Conservation (phyloP, 176 grass and related monocot species). For the Ensete glaucum region DNA sequence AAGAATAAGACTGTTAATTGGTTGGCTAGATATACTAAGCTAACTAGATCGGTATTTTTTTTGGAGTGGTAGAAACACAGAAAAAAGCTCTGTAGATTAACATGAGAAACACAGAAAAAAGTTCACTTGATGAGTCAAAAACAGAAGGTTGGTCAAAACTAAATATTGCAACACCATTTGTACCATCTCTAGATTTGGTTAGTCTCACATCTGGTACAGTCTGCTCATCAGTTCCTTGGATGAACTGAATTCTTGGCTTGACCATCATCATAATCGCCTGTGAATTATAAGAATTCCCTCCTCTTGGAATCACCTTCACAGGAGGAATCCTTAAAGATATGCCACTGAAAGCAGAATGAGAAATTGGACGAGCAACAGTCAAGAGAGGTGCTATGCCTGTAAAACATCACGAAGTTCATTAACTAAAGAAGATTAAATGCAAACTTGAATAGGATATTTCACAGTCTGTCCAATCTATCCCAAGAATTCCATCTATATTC, state of each 20-base stretch:
- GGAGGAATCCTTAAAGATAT: slow-evolving; percentile 34
- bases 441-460: neutral
- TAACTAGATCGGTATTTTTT: too few relatives aligned
- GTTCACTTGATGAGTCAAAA: slow-evolving; percentile 78
- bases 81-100: too few relatives aligned
- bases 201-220: slow-evolving; percentile 82
- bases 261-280: slow-evolving; percentile 36
- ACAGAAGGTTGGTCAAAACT: slow-evolving; percentile 72
- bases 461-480: neutral
- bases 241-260: slow-evolving; percentile 82
- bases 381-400: slow-evolving; percentile 17
- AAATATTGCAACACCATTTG: slow-evolving; percentile 70
- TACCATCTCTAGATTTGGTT: slow-evolving; percentile 84
- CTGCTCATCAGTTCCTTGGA: slow-evolving; percentile 88
- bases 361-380: slow-evolving; percentile 21
- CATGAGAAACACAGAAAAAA: too few relatives aligned
- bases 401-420: neutral
- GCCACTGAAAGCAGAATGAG: slow-evolving; percentile 39
- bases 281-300: neutral
- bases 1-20: too few relatives aligned
- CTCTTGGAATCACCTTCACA: neutral
- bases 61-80: too few relatives aligned
- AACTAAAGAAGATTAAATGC: neutral
- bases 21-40: too few relatives aligned
- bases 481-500: neutral